These are phyloP conservation scores for Hemerocallis citrina DNA, from an alignment of 106 monocot species.

Conservation along the genomic window DNA sequence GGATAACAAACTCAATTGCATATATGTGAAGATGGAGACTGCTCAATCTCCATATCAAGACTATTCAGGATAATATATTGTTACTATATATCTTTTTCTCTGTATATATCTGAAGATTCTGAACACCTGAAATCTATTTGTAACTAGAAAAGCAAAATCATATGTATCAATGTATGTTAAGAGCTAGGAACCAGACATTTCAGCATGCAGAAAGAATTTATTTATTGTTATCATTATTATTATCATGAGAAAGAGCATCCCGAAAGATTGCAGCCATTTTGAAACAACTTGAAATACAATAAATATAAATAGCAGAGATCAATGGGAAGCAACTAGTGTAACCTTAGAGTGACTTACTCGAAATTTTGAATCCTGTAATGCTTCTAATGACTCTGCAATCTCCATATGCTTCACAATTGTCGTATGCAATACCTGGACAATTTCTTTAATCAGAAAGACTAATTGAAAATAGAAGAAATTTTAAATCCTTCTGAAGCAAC, in stretches of 20 bases:
- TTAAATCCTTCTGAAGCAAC: no score
- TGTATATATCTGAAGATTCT: neutral
- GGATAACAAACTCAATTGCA: no score
- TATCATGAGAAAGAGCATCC: neutral
- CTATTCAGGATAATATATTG: no score
- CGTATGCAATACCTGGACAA: slow-evolving; percentile 7
- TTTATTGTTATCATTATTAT: no score
- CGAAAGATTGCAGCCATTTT: neutral
- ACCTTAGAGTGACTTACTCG: neutral
- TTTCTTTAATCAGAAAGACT: neutral
- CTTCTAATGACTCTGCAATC: slow-evolving; percentile 9
- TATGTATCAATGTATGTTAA: no score
- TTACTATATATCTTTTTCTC: no score
- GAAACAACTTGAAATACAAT: neutral
- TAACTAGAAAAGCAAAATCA: neutral
- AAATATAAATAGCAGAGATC: neutral
- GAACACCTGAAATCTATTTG: neutral
- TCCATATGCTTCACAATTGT: slow-evolving; percentile 7
- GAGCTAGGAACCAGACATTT: no score
- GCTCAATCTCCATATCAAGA: no score
- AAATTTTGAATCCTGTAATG: neutral
- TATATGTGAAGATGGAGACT: no score
- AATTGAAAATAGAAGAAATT: neutral
- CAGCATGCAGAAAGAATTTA: no score
- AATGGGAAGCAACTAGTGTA: no score